Base-by-base conservation (phyloP, 1,284 basidiomycete species). In the Cutaneotrichosporon daszewskae region DNA sequence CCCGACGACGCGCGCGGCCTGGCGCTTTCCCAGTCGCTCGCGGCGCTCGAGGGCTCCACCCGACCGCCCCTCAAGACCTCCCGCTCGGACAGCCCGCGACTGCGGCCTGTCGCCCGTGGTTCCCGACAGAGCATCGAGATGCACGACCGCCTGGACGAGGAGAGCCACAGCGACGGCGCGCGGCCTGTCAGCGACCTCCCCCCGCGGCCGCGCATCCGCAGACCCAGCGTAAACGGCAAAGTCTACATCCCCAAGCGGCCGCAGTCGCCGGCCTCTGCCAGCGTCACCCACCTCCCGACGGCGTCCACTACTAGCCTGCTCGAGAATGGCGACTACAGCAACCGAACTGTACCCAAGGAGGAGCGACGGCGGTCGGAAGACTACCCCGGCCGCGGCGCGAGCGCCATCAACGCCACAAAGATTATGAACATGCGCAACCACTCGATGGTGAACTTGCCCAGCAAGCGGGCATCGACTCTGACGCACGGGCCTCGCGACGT, bases 161-260 rank as follows among this genome's bases (percentile, higher is more conserved):
- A 58, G 22, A 13, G 16, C n/a, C 40, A 25, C 3, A 24, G 17
- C 22, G 19, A 34, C 17, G 12, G 23, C 12, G 16, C 47, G 19
- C 29, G 47, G 10, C 36, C 43, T 5, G 13, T 17, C 18, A 45
- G 38, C 22, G 45, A 51, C 20, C 24, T 52, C 22, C 50, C 50
- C 6, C 50, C 46, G 5, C 40, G 51, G 2, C 48, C 51, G 1
- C 45, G 47, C n/a, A 48, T 55, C 19, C 38, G 50, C 8, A 40
- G 45, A 1, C 40, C 32, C 9, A 49, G 45, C 31, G 46, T 52
- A 11, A 65, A 57, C 32, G 63, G 64, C 26, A 65, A 63, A 37
- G 40, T 60, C 7, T 60, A 58, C 39, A 47, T 66, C 1, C 59
- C 63, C 10, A 66, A 61, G 46, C 60, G 66, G 9, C 51, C 57